Evolutionary conservation across 768 basidiomycete genomes (phyloP), one percentile per base, ranked within the genome.

Genomic region (Mycena indigotica): DNA sequence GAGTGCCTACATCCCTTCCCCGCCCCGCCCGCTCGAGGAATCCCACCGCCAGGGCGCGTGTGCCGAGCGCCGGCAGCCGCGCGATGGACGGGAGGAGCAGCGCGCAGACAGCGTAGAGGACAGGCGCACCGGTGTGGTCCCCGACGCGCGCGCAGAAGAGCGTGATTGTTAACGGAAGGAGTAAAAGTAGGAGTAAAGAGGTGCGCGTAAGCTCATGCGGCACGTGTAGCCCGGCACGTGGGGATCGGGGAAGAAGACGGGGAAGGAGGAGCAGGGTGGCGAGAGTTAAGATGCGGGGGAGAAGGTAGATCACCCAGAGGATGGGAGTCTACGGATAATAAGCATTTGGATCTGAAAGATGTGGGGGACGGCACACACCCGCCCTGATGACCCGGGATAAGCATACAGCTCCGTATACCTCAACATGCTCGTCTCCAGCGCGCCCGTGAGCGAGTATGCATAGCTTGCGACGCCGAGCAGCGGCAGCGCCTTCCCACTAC

Each of bases 181-280:
- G 8, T 6, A 44, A 16, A 8, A 44, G n/a, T 23, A 5, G 15
- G 21, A 44, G 41, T 8, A 55, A 25, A 41, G 53, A 45, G 60
- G 53, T 54, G 10, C 52, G 56, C n/a, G 60, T 13, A 5, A 58
- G 28, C n/a, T n/a, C n/a, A n/a, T n/a, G n/a, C n/a, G n/a, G n/a
- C n/a, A n/a, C n/a, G n/a, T n/a, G n/a, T n/a, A n/a, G n/a, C n/a
- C n/a, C n/a, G n/a, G n/a, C n/a, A n/a, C n/a, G n/a, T n/a, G n/a
- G n/a, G 25, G 39, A 39, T 38, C 56, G 52, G 1, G 16, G 55
- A 30, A 56, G 35, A 12, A 28, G 46, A 2, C 19, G 40, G 29
- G 29, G 30, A 17, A 58, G 41, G 52, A 44, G 26, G 29, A 61
- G 52, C 2, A 61, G 52, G 5, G 50, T 50, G 1, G 35, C 25